Evolutionary conservation across 495 filamentous ascomycete genomes (phyloP).

Genomic region (Aspergillus egyptiacus): DNA sequence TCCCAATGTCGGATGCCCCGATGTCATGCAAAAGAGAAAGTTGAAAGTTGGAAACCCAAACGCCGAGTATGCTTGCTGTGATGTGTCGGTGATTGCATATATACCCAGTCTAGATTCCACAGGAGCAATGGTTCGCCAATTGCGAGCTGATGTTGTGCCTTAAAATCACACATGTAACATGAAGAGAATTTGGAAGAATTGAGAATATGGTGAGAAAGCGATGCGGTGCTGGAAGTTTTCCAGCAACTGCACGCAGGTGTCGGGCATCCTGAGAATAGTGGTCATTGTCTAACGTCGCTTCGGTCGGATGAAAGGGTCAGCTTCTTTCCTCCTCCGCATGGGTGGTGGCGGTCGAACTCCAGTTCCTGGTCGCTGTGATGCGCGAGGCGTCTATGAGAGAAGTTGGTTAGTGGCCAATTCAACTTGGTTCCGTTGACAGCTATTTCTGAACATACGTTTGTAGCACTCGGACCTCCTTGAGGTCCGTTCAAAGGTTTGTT

Average conservation of each 20-base stretch:
- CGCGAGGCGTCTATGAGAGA: constrained; percentile 12
- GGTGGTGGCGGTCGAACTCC: constrained; percentile 29
- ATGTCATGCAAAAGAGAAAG: not conserved
- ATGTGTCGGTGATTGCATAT: not conserved
- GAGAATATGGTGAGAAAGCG: not conserved
- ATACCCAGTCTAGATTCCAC: not conserved
- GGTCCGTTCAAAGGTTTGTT: constrained; percentile 14
- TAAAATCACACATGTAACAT: not conserved
- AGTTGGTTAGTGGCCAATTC: constrained; percentile 11
- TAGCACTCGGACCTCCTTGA: constrained; percentile 9
- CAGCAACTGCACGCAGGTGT: not conserved
- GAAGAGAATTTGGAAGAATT: not conserved
- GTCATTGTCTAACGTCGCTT: constrained; percentile 31
- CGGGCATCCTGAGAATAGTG: not conserved
- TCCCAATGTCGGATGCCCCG: not conserved
- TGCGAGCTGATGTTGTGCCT: not conserved
- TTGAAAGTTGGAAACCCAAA: not conserved
- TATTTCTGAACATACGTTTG: constrained; percentile 21
- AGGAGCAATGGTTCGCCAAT: not conserved
- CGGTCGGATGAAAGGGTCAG: constrained; percentile 48
- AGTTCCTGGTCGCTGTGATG: constrained; percentile 18
- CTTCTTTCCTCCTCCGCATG: constrained; percentile 44
- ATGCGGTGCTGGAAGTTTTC: not conserved
- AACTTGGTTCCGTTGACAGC: not conserved
- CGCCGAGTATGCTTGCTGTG: constrained; percentile 4